Conservation (phyloP, 805 yeast genomes). For the Kuraishia piskuri region DNA sequence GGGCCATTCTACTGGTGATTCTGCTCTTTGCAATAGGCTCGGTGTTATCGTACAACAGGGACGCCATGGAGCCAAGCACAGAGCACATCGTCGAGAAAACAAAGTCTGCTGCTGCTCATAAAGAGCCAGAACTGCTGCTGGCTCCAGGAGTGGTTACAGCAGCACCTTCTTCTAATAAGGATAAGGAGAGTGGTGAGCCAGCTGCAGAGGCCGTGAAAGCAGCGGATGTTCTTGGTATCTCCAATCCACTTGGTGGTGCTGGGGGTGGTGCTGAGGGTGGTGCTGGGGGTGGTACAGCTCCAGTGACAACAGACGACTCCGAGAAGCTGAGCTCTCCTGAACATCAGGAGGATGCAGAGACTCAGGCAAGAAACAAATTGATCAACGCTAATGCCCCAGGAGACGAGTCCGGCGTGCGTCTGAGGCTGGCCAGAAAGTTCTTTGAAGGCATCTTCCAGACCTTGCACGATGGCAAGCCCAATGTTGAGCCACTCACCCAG, state of each 20-base stretch:
- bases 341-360: not conserved
- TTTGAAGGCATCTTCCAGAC: constrained; percentile 33
- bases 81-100: not conserved
- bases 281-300: not conserved
- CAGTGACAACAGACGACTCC: too few species aligned
- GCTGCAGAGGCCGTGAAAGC: not conserved
- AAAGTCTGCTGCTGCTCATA: too few species aligned
- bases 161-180: not conserved
- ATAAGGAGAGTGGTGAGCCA: not conserved
- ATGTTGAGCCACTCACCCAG: constrained; percentile 28
- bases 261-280: not conserved
- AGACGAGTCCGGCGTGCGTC: constrained; percentile 23
- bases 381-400: constrained; percentile 16
- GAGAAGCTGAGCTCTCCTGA: not conserved
- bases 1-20: not conserved
- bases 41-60: not conserved
- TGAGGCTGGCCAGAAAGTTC: constrained; percentile 30
- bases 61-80: not conserved
- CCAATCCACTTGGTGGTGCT: not conserved
- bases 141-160: not conserved
- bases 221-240: not conserved
- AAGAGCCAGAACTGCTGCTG: not conserved
- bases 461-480: constrained; percentile 31
- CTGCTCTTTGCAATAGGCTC: not conserved
- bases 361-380: constrained; percentile 11